Conservation (phyloP, 495 filamentous ascomycete species). For the Clavariopsis aquatica region DNA sequence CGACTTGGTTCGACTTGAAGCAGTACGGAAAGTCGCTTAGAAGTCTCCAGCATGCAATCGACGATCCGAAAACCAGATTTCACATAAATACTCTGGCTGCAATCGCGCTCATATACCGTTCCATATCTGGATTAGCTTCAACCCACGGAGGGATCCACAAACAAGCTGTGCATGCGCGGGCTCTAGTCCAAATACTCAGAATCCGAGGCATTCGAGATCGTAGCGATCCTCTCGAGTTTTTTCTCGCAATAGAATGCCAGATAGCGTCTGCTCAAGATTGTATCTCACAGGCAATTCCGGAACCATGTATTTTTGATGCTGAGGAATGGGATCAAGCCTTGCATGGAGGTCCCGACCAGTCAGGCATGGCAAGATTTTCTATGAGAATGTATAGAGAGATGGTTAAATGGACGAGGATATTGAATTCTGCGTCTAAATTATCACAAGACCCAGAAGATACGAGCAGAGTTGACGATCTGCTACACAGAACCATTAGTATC, state of each 20-base stretch:
- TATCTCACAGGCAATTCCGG: neutral
- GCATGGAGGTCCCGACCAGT: neutral
- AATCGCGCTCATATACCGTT: neutral
- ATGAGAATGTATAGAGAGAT: slow-evolving; percentile 1
- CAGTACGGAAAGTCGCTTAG: slow-evolving; percentile 4
- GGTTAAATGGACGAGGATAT: slow-evolving; percentile 6
- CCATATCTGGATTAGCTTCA: neutral
- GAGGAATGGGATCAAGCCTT: slow-evolving; percentile 2
- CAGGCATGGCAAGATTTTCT: neutral
- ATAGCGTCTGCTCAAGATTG: slow-evolving; percentile 2
- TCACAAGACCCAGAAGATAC: neutral
- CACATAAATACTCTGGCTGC: slow-evolving; percentile 2
- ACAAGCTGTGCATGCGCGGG: slow-evolving; percentile 7
- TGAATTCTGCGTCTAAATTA: neutral
- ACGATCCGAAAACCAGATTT: slow-evolving; percentile 1
- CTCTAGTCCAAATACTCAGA: slow-evolving; percentile 2
- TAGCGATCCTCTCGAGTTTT: slow-evolving; percentile 1
- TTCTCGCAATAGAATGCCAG: slow-evolving; percentile 5
- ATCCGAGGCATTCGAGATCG: slow-evolving; percentile 1
- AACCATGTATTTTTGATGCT: slow-evolving; percentile 8
- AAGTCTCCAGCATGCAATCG: slow-evolving; percentile 1
- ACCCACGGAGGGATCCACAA: neutral
- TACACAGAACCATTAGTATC: neutral
- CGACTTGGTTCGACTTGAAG: neutral
- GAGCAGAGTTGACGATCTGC: neutral